Base-by-base conservation (phyloP, 352 stramenopile genomes). In the Phytophthora citrophthora region DNA sequence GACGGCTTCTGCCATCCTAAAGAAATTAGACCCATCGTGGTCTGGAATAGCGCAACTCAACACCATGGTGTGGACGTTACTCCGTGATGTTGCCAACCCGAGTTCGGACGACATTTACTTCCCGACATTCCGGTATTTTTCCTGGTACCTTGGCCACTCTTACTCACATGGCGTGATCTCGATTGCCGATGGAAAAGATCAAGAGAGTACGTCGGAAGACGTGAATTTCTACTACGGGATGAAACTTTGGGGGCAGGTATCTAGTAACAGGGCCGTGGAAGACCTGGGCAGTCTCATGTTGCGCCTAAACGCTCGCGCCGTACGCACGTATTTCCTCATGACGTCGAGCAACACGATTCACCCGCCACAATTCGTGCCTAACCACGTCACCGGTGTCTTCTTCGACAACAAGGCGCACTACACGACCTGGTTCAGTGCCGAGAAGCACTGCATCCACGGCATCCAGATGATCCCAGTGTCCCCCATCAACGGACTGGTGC, bases 391-490 rank as follows among this genome's bases (percentile, higher is more conserved):
- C 46, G 64, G 77, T 5, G 83, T 89, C 47, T 41, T 41, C 36
- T 41, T 41, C 36, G 36, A 41, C 36, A 41, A 89, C 76, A 91
- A 91, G 67, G 75, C 46, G 10, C 71, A 87, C 72, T 92, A 92
- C 55, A 62, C 83, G 39, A 89, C 80, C 40, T 89, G 79, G 79
- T 91, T 91, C 68, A 88, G 80, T 34, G 39, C 78, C 15, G 80
- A 89, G 47, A 86, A 85, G 57, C 79, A 89, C 64, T 86, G 72
- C 49, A 91, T 91, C 65, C 83, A 91, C 57, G 83, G 83, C 50
- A 91, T 91, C 43, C 83, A 91, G 63, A 91, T 91, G 83, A 83
- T 91, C 56, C 82, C 76, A 0, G 77, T 90, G 41, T 88, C 81
- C 6, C 84, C 84, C 10, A 88, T 91, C 64, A 90, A 83, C 55